Evolutionary conservation across 148 eudicot species (phyloP).

Genomic region (Tetragonia tetragonoides): DNA sequence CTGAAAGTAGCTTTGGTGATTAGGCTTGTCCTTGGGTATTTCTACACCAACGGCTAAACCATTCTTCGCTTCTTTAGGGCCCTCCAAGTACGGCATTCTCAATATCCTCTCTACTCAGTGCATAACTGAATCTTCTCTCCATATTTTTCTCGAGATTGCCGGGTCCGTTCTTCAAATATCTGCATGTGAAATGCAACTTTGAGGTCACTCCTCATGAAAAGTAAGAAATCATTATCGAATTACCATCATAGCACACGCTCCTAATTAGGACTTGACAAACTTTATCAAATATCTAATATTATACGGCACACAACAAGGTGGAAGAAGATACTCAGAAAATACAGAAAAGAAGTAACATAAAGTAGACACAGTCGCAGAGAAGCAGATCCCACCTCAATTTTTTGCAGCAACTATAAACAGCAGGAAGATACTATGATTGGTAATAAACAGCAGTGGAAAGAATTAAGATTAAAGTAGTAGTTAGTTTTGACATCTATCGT

Average conservation of each 20-base stretch:
- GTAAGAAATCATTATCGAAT: neutral
- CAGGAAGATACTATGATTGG: neutral
- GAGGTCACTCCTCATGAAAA: neutral
- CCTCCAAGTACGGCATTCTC: conserved; percentile 99
- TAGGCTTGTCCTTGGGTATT: neutral
- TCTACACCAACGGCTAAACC: conserved; percentile 9
- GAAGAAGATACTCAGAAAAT: too few species aligned
- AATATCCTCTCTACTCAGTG: conserved; percentile 89
- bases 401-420: neutral
- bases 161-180: conserved; percentile 85
- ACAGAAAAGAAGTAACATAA: neutral
- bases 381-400: neutral
- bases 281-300: too few species aligned
- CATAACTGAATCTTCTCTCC: conserved; percentile 96
- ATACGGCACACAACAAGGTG: too few species aligned
- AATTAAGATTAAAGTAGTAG: too few species aligned
- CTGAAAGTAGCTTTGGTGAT: neutral
- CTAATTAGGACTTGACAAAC: neutral
- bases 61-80: conserved; percentile 39
- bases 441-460: neutral
- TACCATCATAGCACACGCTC: neutral
- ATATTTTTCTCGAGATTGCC: conserved; percentile 88
- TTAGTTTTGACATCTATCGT: too few species aligned
- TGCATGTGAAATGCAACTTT: conserved; percentile 29
- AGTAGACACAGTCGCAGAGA: neutral